phyloP scores from a whole-genome alignment of 2,329 filamentous ascomycete species.

The Pleoardoris graminearum region DNA sequence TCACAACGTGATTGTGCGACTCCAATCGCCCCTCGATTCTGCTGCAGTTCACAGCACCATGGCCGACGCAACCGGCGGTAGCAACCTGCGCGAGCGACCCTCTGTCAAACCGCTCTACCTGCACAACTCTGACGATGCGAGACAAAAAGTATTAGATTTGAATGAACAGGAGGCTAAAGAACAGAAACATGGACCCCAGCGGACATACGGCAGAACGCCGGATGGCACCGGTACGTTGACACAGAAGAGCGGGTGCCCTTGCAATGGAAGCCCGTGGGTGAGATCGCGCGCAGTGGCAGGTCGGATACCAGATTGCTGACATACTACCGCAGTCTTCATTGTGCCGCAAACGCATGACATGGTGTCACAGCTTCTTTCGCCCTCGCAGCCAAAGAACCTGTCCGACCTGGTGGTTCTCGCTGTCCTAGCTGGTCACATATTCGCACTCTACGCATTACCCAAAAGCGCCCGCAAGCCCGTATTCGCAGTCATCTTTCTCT shows the following conservation, averaged over 20 bases:
- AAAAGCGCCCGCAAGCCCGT: conserved; percentile 69
- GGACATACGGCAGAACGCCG: conserved; percentile 88
- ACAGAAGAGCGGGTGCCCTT: neutral
- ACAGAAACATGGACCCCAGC: conserved; percentile 60
- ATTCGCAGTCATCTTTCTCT: conserved; percentile 82
- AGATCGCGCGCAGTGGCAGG: conserved; percentile 5
- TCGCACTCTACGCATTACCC: conserved; percentile 74
- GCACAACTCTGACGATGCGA: conserved; percentile 43
- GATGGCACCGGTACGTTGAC: conserved; percentile 80
- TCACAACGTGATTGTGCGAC: conserved; percentile 13
- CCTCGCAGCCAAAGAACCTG: conserved; percentile 91
- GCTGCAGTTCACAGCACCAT: conserved; percentile 23
- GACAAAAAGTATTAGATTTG: conserved; percentile 53
- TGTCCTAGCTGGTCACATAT: conserved; percentile 75
- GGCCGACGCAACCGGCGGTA: conserved; percentile 27
- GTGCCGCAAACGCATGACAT: conserved; percentile 98
- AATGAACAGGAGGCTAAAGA: conserved; percentile 54
- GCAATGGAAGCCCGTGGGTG: neutral
- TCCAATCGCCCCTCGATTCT: conserved; percentile 21
- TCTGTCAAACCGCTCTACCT: conserved; percentile 35
- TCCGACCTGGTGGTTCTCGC: conserved; percentile 80
- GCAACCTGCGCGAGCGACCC: conserved; percentile 36
- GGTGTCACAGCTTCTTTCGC: conserved; percentile 95
- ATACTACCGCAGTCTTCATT: conserved; percentile 71
- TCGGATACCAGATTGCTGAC: conserved; percentile 22